Evolutionary conservation across 2,329 filamentous ascomycete species (phyloP).

Genomic region (Colletotrichum tofieldiae): DNA sequence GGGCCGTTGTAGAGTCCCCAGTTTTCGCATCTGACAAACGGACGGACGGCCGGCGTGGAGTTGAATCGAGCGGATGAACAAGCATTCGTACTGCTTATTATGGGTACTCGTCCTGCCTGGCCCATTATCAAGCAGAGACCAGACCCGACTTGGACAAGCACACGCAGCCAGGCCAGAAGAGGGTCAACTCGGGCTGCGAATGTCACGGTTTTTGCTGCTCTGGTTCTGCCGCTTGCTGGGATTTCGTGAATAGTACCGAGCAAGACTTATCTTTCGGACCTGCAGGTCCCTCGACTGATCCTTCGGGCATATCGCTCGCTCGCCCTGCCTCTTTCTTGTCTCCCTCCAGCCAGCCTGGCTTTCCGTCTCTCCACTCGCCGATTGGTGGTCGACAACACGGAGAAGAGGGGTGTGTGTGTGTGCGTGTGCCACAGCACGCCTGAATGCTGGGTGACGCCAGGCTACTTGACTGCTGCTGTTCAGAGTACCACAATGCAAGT

Average conservation of each 20-base stretch:
- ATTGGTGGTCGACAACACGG: conserved; percentile 8
- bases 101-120: conserved; percentile 34
- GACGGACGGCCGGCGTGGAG: conserved; percentile 38
- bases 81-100: conserved; percentile 41
- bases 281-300: conserved; percentile 37
- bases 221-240: conserved; percentile 21
- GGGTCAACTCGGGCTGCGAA: conserved; percentile 1
- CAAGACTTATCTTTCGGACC: conserved; percentile 34
- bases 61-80: conserved; percentile 42
- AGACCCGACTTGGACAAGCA: conserved; percentile 31
- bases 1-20: conserved; percentile 34
- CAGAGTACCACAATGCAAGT: conserved; percentile 21
- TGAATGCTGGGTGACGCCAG: conserved; percentile 22
- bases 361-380: conserved; percentile 1
- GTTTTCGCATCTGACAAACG: conserved; percentile 42
- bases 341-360: conserved; percentile 3
- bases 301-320: conserved; percentile 16
- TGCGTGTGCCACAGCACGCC: conserved; percentile 15
- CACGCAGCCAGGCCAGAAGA: conserved; percentile 25
- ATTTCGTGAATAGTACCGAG: conserved; percentile 21
- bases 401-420: conserved; percentile 18
- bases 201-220: conserved; percentile 28
- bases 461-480: conserved; percentile 31
- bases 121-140: conserved; percentile 37
- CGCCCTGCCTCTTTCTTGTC: conserved; percentile 12